phyloP scores from a whole-genome alignment of 371 early-diverging fungal genomes.

The Chytridiales sp. region DNA sequence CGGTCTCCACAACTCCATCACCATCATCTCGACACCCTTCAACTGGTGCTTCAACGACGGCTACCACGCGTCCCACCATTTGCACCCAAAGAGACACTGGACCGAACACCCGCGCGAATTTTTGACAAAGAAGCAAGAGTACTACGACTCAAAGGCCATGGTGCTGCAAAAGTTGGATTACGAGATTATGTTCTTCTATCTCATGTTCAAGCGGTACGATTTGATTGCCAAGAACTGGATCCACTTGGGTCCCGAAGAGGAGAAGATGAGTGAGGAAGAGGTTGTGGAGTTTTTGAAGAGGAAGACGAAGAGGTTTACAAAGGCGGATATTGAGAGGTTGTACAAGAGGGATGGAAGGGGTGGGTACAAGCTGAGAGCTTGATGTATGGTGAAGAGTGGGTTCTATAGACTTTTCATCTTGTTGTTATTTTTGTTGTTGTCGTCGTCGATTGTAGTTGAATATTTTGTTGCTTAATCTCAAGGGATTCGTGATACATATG shows the following conservation, averaged over 20 bases:
- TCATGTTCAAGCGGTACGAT: constrained; percentile 32
- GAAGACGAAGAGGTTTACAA: constrained; percentile 25
- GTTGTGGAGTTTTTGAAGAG: constrained; percentile 23
- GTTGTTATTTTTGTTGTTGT: too few relatives aligned
- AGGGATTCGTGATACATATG: too few relatives aligned
- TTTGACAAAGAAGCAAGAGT: constrained; percentile 19
- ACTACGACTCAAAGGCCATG: constrained; percentile 28
- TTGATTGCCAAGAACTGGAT: constrained; percentile 29
- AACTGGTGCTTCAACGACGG: constrained; percentile 46
- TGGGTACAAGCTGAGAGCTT: too few relatives aligned
- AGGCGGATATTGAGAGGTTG: constrained; percentile 22
- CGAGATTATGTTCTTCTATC: constrained; percentile 25
- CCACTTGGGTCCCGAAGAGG: background rate
- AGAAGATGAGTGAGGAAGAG: constrained; percentile 20
- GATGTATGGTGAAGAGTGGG: too few relatives aligned
- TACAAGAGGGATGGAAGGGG: constrained; percentile 6
- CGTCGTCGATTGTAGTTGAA: too few relatives aligned
- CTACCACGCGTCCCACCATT: constrained; percentile 49
- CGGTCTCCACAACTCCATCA: constrained; percentile 38
- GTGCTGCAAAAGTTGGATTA: constrained; percentile 34
- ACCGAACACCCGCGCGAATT: constrained; percentile 44
- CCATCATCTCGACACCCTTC: constrained; percentile 32
- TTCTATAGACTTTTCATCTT: too few relatives aligned
- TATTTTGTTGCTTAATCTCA: too few relatives aligned
- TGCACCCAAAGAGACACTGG: constrained; percentile 45